Conservation (phyloP, 352 stramenopile genomes). For the Phytophthora hybrid region DNA sequence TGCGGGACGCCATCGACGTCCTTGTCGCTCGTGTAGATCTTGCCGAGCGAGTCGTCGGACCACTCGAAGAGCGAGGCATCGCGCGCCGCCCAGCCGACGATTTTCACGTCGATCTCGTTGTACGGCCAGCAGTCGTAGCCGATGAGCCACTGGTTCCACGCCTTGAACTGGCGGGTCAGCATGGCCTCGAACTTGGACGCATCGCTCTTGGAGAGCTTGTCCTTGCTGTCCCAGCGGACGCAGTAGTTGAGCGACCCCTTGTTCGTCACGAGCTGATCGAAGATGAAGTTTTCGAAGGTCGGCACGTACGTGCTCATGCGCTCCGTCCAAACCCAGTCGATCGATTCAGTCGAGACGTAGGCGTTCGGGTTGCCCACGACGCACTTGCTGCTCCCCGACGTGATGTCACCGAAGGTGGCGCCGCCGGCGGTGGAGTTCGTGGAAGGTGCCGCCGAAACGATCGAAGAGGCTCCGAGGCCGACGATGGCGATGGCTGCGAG, state of each 20-base stretch:
- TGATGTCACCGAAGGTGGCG: slow-evolving; percentile 30
- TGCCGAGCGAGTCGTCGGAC: slow-evolving; percentile 39
- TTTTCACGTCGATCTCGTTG: slow-evolving; percentile 21
- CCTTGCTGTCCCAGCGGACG: slow-evolving; percentile 44
- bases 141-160: slow-evolving; percentile 50
- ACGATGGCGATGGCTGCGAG: slow-evolving; percentile 8
- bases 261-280: slow-evolving; percentile 47
- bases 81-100: slow-evolving; percentile 15
- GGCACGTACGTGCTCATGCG: slow-evolving; percentile 7
- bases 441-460: slow-evolving; percentile 3
- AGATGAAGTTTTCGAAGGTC: slow-evolving; percentile 30
- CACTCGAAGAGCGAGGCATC: slow-evolving; percentile 24
- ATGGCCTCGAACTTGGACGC: slow-evolving; percentile 45
- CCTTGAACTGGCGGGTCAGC: slow-evolving; percentile 42
- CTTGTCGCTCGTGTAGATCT: slow-evolving; percentile 35
- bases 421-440: slow-evolving; percentile 7
- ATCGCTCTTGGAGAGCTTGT: slow-evolving; percentile 38
- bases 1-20: slow-evolving; percentile 31
- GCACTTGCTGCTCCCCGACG: slow-evolving; percentile 26
- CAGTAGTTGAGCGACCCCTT: slow-evolving; percentile 54
- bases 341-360: slow-evolving; percentile 16
- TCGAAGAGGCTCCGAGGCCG: background rate
- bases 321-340: slow-evolving; percentile 27
- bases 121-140: slow-evolving; percentile 28
- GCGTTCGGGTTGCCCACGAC: slow-evolving; percentile 24